Evolutionary conservation across 2,329 filamentous ascomycete species (phyloP), one percentile per base, ranked within the genome.

Genomic region (Claviceps monticola): DNA sequence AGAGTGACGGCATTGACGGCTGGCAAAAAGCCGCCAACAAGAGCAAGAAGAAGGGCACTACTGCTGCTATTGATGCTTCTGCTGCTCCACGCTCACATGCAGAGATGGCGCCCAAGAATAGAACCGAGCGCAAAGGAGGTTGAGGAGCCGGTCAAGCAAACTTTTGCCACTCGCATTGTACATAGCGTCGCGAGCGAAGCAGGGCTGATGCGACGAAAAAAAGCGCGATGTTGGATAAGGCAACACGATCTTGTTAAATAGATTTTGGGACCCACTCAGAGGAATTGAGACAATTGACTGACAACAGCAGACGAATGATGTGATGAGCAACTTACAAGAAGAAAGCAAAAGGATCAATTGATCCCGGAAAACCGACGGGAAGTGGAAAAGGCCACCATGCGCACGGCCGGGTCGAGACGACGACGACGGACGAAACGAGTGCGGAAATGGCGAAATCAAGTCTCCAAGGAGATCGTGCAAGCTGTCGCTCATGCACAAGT

Each of bases 11-110:
- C 29, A 72, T 74, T 13, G 62, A 68, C 36, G 71, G 66, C 2
- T 84, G 80, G 80, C 80, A 83, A 55, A 81, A 81, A 60, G 73
- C 76, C n/a, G 66, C 69, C 16, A 67, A 68, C 19, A 80, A 79
- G 57, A 61, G 63, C 16, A 60, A 65, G 52, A 81, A 79, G 60
- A 70, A 70, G 59, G 62, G 66, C 47, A 80, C 78, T 61, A 70
- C 70, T 58, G 62, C 66, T 47, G 62, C 78, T 61, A 69, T 69
- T 58, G 62, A 66, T 47, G 62, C 62, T 7, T 74, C 71, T 52
- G 66, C 65, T 3, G 61, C 66, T 6, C 59, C 61, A 34, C 57
- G 58, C 26, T 57, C 54, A 42, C 71, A 73, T 29, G 69, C 71
- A 54, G 80, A 84, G 62, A 71, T 73, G 61, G 68, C 68, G 19